Evolutionary conservation across 2,329 filamentous ascomycete species (phyloP), one percentile per base, ranked within the genome.

Genomic region (Colletotrichum chrysophilum): DNA sequence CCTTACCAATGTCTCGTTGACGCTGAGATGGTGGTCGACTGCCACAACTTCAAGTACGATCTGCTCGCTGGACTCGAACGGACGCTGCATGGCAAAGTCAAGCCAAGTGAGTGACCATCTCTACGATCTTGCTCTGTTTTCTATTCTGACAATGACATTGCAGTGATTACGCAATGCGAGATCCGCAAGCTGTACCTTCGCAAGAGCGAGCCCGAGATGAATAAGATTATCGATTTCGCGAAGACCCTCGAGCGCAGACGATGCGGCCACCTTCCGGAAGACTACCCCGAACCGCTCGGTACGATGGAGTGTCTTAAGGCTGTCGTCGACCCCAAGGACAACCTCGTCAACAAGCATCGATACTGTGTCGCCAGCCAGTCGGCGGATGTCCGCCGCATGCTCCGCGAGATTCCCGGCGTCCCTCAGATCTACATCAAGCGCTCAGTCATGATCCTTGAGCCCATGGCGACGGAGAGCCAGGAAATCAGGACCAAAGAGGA

Each of bases 1-100:
- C 96, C 97, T 13, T 98, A 98, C 86, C 97, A 98, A 87, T 93
- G 98, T 67, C 88, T 98, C 58, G 93, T 98, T 76, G 96, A 98
- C 82, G 94, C 95, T 75, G 92, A 96, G 78, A 95, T 98, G 80
- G 91, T 98, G 67, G 90, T 91, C 81, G 95, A 97, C 83, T 93
- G 96, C 26, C 92, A 94, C 78, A 91, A 92, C 66, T 97, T 94
- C 87, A 97, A 96, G 81, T 98, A 98, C 94, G 94, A 98, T 77
- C 88, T 98, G n/a, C 87, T 94, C 66, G 90, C 91, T 48, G 92
- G 93, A 26, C 87, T 98, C 34, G 92, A 96, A 82, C 91, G 94
- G 74, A 97, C 95, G n/a, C 88, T 98, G 5, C 95, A 97, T 82
- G 96, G 95, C 76, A 91, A 95, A 83, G 93, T 96, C 79, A 98